Conservation (phyloP, 805 yeast species). For the Martiniozyma abietophila region DNA sequence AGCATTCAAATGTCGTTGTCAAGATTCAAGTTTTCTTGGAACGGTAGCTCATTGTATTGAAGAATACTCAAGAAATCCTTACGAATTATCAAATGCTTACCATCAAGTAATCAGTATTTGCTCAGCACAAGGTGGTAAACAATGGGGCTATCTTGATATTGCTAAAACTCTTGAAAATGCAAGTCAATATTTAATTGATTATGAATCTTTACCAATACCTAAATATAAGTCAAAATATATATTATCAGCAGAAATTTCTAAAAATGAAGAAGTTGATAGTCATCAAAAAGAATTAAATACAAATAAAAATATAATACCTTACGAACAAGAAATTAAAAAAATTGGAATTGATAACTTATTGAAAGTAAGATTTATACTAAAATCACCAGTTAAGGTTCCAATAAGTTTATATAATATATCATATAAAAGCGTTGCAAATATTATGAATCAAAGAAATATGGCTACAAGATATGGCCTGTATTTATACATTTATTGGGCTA, state of each 20-base stretch:
- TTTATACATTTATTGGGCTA: constrained; percentile 27
- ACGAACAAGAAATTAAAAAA: constrained; percentile 5
- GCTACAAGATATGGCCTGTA: constrained; percentile 25
- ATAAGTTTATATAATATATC: constrained; percentile 19
- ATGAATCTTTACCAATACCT: constrained; percentile 7
- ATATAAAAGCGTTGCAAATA: constrained; percentile 19
- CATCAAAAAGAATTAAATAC: constrained; percentile 3
- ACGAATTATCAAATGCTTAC: constrained; percentile 24
- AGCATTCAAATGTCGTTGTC: constrained; percentile 28
- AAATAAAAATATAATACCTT: constrained; percentile 1
- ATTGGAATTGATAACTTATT: constrained; percentile 8
- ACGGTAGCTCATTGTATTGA: constrained; percentile 30
- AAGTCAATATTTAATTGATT: constrained; percentile 16
- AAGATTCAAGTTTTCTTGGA: constrained; percentile 26
- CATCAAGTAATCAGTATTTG: constrained; percentile 28
- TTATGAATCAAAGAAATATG: constrained; percentile 22
- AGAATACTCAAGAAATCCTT: constrained; percentile 19
- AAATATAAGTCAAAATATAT: constrained; percentile 9
- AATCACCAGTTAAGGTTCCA: constrained; percentile 23
- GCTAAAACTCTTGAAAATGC: constrained; percentile 24
- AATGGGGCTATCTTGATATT: constrained; percentile 22
- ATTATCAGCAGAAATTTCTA: constrained; percentile 7
- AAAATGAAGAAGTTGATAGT: neutral
- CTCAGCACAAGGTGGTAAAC: constrained; percentile 23
- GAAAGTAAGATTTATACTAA: constrained; percentile 10